These are phyloP conservation scores for Quercus mongolica DNA, from an alignment of 306 rosid genomes.

Conservation along the genomic window DNA sequence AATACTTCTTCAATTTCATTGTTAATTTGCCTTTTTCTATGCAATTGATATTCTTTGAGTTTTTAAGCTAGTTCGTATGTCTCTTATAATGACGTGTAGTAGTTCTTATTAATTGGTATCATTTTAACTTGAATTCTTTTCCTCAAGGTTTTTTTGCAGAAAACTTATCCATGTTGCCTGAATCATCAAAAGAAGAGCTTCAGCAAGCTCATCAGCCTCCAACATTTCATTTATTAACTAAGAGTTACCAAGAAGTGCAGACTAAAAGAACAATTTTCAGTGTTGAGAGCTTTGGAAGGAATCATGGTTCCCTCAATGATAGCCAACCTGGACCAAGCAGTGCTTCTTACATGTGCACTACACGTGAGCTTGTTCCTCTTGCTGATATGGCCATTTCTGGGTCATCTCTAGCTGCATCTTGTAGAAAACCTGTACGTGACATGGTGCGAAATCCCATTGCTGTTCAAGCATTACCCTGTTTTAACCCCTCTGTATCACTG, in stretches of 20 bases:
- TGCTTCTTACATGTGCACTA: slow-evolving; percentile 19
- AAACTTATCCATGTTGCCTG: slow-evolving; percentile 8
- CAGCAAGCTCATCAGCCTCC: slow-evolving; percentile 24
- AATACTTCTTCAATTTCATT: background rate
- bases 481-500: slow-evolving; percentile 16
- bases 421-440: slow-evolving; percentile 19
- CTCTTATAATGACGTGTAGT: background rate
- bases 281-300: slow-evolving; percentile 15
- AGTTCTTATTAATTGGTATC: background rate
- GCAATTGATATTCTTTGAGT: background rate
- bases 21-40: background rate
- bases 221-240: slow-evolving; percentile 14
- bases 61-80: background rate
- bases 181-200: slow-evolving; percentile 19
- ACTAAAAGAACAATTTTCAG: slow-evolving; percentile 22
- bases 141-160: slow-evolving; percentile 14
- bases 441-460: slow-evolving; percentile 12
- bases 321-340: slow-evolving; percentile 26
- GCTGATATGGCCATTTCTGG: slow-evolving; percentile 22
- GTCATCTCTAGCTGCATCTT: slow-evolving; percentile 25
- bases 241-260: slow-evolving; percentile 21
- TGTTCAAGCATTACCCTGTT: slow-evolving; percentile 36
- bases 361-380: slow-evolving; percentile 17
- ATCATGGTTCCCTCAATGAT: slow-evolving; percentile 16
- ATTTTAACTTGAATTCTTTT: slow-evolving; percentile 18